phyloP scores from a whole-genome alignment of 2,329 filamentous ascomycete genomes.

The Aureobasidium vineae region DNA sequence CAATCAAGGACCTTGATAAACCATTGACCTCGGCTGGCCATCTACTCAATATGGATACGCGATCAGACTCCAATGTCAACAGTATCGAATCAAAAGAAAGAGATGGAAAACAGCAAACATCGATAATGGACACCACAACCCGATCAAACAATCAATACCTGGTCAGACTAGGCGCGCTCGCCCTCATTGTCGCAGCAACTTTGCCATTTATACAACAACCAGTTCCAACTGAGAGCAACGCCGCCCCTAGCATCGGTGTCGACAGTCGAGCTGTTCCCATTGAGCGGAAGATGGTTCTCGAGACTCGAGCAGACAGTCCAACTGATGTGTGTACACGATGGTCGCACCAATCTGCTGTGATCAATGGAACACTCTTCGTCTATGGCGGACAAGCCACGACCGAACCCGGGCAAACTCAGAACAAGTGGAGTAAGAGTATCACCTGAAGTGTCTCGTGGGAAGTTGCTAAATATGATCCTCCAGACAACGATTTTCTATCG shows the following conservation, averaged over 20 bases:
- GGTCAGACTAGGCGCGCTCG: slow-evolving; percentile 20
- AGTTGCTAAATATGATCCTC: slow-evolving; percentile 23
- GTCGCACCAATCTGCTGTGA: slow-evolving; percentile 64
- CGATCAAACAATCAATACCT: background rate
- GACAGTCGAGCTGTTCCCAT: slow-evolving; percentile 35
- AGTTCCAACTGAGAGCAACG: slow-evolving; percentile 31
- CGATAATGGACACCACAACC: background rate
- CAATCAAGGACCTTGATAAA: background rate
- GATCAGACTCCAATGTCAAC: background rate
- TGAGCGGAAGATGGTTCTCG: slow-evolving; percentile 22
- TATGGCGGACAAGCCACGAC: slow-evolving; percentile 69
- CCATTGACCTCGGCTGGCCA: background rate
- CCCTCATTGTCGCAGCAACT: slow-evolving; percentile 33
- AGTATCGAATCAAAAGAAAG: background rate
- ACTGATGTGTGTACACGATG: slow-evolving; percentile 63
- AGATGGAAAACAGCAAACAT: background rate
- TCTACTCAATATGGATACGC: background rate
- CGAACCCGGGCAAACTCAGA: slow-evolving; percentile 54
- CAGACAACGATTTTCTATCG: slow-evolving; percentile 68
- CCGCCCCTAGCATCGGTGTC: slow-evolving; percentile 35
- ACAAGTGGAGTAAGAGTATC: slow-evolving; percentile 65
- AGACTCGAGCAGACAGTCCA: slow-evolving; percentile 48
- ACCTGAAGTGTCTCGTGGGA: slow-evolving; percentile 26
- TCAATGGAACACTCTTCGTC: slow-evolving; percentile 74
- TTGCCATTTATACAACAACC: slow-evolving; percentile 35